Percentiles rank a stretch among this genome's conserved stretches.
Evolutionary conservation across 2,329 filamentous ascomycete genomes (phyloP).

Genomic region (Colletotrichum echinochloae): DNA sequence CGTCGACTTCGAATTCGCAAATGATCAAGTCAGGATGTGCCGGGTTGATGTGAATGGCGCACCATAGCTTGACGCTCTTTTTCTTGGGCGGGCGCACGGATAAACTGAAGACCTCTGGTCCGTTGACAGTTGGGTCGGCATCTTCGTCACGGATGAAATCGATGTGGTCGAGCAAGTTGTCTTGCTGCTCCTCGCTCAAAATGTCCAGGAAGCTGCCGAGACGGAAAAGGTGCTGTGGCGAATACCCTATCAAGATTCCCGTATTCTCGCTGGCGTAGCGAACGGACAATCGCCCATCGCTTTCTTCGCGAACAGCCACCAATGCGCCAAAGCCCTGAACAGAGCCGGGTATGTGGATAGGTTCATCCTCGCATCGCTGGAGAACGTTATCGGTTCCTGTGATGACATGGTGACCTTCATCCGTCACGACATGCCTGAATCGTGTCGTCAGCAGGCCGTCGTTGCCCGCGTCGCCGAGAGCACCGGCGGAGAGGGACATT

Average conservation of each 20-base stretch:
- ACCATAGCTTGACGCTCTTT: constrained; percentile 81
- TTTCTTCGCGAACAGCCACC: constrained; percentile 78
- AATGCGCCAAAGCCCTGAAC: constrained; percentile 84
- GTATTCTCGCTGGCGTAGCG: constrained; percentile 87
- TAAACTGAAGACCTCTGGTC: constrained; percentile 87
- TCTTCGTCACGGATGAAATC: constrained; percentile 90
- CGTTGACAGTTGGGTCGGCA: constrained; percentile 78
- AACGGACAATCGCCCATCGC: constrained; percentile 75
- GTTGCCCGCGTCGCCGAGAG: constrained; percentile 5
- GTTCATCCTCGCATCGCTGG: constrained; percentile 89
- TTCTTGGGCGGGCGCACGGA: constrained; percentile 72
- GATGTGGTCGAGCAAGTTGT: constrained; percentile 86
- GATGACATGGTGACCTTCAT: constrained; percentile 84
- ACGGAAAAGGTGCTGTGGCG: constrained; percentile 79
- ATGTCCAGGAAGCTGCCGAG: constrained; percentile 85
- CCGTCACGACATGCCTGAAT: constrained; percentile 82
- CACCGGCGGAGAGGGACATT: neutral
- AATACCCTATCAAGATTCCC: constrained; percentile 78
- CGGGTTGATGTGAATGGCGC: constrained; percentile 82
- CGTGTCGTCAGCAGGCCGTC: constrained; percentile 71
- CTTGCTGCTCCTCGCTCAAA: constrained; percentile 83
- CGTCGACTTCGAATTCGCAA: constrained; percentile 90
- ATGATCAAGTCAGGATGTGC: constrained; percentile 78
- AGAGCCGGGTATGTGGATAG: constrained; percentile 87
- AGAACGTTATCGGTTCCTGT: constrained; percentile 80